A percentile compares a stretch with the other conserved stretches of the same genome.
Conservation (phyloP, 2,329 filamentous ascomycete species). For the Clonostachys rosea region DNA sequence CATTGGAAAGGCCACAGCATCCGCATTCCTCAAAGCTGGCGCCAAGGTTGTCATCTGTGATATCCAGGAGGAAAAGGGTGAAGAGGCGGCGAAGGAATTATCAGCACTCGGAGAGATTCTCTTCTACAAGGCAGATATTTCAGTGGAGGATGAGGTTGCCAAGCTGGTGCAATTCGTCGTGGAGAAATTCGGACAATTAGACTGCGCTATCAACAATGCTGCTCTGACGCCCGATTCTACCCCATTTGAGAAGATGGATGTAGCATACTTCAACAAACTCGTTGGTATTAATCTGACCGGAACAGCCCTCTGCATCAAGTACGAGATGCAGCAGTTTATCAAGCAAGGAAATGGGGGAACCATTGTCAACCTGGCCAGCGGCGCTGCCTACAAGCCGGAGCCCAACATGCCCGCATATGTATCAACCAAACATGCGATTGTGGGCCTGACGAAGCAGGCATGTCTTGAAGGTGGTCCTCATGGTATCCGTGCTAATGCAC, state of each 20-base stretch:
- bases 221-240: slow-evolving; percentile 9
- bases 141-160: slow-evolving; percentile 6
- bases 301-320: slow-evolving; percentile 10
- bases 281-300: slow-evolving; percentile 11
- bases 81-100: slow-evolving; percentile 6
- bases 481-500: slow-evolving; percentile 10
- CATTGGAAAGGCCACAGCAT: slow-evolving; percentile 21
- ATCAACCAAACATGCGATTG: slow-evolving; percentile 28
- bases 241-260: slow-evolving; percentile 9
- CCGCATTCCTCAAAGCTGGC: slow-evolving; percentile 19
- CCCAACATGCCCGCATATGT: slow-evolving; percentile 21
- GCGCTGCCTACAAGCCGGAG: slow-evolving; percentile 14
- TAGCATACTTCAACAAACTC: slow-evolving; percentile 9
- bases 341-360: slow-evolving; percentile 22
- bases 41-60: slow-evolving; percentile 24
- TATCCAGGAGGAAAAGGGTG: slow-evolving; percentile 11
- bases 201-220: slow-evolving; percentile 10
- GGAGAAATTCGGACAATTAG: slow-evolving; percentile 8
- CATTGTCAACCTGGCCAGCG: slow-evolving; percentile 37
- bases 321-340: slow-evolving; percentile 13
- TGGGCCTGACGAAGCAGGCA: slow-evolving; percentile 30
- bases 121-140: slow-evolving; percentile 9
- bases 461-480: slow-evolving; percentile 27
- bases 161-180: slow-evolving; percentile 9
- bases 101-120: slow-evolving; percentile 6